Evolutionary conservation across 1,284 basidiomycete genomes (phyloP).

Genomic region (Cryptococcus deneoformans): DNA sequence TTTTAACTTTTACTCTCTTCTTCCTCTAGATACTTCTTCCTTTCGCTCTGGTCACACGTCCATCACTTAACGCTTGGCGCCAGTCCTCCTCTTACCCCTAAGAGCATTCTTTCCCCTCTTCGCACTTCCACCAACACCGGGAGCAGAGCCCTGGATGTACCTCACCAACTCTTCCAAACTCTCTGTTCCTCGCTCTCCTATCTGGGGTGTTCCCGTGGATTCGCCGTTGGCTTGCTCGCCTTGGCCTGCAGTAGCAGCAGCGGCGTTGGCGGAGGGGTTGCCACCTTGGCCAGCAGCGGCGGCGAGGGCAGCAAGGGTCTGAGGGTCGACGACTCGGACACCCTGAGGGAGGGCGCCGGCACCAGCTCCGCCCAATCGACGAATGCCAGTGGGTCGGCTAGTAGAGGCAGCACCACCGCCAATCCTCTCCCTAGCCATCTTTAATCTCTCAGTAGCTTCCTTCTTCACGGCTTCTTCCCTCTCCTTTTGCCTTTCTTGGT

Average conservation of each 20-base stretch:
- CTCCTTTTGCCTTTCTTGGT: slow-evolving; percentile 42
- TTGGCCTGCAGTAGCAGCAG: slow-evolving; percentile 11
- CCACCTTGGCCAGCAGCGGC: slow-evolving; percentile 11
- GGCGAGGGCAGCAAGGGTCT: slow-evolving; percentile 7
- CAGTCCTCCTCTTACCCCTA: slow-evolving; percentile 48
- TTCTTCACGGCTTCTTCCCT: slow-evolving; percentile 41
- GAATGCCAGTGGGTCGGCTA: not conserved
- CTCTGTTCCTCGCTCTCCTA: slow-evolving; percentile 43
- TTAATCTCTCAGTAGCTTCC: slow-evolving; percentile 34
- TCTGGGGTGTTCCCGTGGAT: slow-evolving; percentile 4
- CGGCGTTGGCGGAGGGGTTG: slow-evolving; percentile 12
- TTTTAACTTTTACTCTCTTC: no score
- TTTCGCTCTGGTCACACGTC: not conserved
- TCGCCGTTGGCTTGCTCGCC: slow-evolving; percentile 5
- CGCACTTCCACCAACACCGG: not conserved
- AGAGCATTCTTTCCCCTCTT: slow-evolving; percentile 44
- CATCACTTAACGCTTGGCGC: slow-evolving; percentile 36
- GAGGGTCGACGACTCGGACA: slow-evolving; percentile 10
- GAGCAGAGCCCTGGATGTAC: slow-evolving; percentile 47
- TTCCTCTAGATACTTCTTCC: no score
- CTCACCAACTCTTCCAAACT: slow-evolving; percentile 52
- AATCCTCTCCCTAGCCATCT: slow-evolving; percentile 32
- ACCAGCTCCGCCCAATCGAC: slow-evolving; percentile 3
- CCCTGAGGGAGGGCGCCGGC: slow-evolving; percentile 4
- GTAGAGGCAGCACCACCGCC: slow-evolving; percentile 7